These are phyloP conservation scores for Phytophthora quininea DNA, from an alignment of 352 stramenopile genomes.

Conservation along the genomic window DNA sequence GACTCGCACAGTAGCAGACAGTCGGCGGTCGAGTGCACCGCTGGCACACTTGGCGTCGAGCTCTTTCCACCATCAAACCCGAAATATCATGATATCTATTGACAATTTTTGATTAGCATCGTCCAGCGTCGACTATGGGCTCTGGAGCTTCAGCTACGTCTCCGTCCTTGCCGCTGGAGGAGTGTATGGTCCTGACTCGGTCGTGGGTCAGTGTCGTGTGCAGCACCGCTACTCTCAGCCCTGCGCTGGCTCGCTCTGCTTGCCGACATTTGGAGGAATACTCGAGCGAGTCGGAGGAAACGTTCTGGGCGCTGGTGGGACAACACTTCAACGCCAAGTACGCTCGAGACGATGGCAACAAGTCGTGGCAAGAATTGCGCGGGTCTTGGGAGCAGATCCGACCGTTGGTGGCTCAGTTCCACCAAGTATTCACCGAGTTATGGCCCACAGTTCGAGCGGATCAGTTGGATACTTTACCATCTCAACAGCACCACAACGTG, in stretches of 20 bases:
- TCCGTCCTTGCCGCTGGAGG: background rate
- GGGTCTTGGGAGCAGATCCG: slow-evolving; percentile 11
- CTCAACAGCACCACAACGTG: slow-evolving; percentile 2
- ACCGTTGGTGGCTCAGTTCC: slow-evolving; percentile 11
- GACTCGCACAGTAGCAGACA: slow-evolving; percentile 65
- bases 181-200: background rate
- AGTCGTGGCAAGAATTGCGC: slow-evolving; percentile 1
- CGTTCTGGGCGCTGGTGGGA: slow-evolving; percentile 20
- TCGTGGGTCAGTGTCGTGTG: slow-evolving; percentile 14
- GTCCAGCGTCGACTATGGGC: too few species aligned
- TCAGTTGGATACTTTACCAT: slow-evolving; percentile 1
- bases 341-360: background rate
- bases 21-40: slow-evolving; percentile 49
- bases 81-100: too few species aligned
- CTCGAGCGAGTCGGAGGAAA: slow-evolving; percentile 9
- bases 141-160: too few species aligned
- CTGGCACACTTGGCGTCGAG: slow-evolving; percentile 39
- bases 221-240: slow-evolving; percentile 13
- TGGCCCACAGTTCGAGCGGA: slow-evolving; percentile 3
- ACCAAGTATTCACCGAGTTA: slow-evolving; percentile 11
- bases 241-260: slow-evolving; percentile 6
- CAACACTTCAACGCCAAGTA: slow-evolving; percentile 15
- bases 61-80: slow-evolving; percentile 8
- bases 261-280: slow-evolving; percentile 5
- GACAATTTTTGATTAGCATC: too few species aligned